A percentile compares a stretch with the other conserved stretches of the same genome.
Evolutionary conservation across 305 asterid genomes (phyloP).

Genomic region (Fraxinus paxiana): DNA sequence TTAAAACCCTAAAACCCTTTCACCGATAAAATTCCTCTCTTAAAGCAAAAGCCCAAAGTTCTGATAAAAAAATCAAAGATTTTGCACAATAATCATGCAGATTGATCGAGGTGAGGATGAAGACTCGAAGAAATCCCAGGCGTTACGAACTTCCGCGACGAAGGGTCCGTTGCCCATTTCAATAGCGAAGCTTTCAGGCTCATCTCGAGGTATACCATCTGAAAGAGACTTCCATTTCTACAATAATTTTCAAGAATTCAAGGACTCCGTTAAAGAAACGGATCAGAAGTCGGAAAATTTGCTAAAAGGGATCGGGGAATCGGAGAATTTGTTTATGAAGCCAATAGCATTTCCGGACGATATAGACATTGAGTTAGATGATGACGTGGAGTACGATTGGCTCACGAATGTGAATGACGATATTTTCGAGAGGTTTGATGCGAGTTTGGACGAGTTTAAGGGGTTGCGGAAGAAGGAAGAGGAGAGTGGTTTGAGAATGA

Average conservation of each 20-base stretch:
- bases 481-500: slow-evolving; percentile 53
- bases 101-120: slow-evolving; percentile 56
- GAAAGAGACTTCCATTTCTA: slow-evolving; percentile 82
- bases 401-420: slow-evolving; percentile 69
- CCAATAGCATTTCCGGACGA: slow-evolving; percentile 50
- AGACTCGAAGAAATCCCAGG: slow-evolving; percentile 31
- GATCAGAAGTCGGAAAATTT: slow-evolving; percentile 46
- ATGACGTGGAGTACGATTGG: slow-evolving; percentile 71
- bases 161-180: slow-evolving; percentile 49
- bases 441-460: slow-evolving; percentile 67
- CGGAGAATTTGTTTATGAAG: slow-evolving; percentile 56
- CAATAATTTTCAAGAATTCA: slow-evolving; percentile 74
- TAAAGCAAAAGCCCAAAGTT: not conserved
- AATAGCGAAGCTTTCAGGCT: slow-evolving; percentile 67
- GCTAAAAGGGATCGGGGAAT: slow-evolving; percentile 48
- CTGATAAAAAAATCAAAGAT: not conserved
- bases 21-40: not conserved
- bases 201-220: slow-evolving; percentile 69
- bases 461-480: slow-evolving; percentile 48
- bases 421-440: slow-evolving; percentile 63
- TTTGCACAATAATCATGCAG: slow-evolving; percentile 39
- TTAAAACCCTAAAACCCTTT: slow-evolving; percentile 25
- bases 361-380: slow-evolving; percentile 48
- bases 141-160: slow-evolving; percentile 40
- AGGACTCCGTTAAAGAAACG: slow-evolving; percentile 49